Percentiles rank a stretch among this genome's conserved stretches.
Evolutionary conservation across 768 basidiomycete genomes (phyloP).

Genomic region (Mycena vitilis): DNA sequence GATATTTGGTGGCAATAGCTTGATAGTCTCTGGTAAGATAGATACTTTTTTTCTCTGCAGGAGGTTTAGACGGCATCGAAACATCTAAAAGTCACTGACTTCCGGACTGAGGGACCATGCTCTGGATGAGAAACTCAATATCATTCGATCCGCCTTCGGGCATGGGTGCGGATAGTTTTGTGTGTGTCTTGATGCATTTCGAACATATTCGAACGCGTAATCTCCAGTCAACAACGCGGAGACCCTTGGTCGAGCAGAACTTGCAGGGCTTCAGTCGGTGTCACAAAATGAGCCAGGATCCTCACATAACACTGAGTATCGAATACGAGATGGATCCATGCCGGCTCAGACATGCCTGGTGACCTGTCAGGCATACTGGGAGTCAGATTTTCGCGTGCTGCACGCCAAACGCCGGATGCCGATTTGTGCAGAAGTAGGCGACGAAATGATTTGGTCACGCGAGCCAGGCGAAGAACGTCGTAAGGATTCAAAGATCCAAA

Average conservation of each 20-base stretch:
- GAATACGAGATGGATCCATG: slow-evolving; percentile 6
- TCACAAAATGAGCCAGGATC: not conserved
- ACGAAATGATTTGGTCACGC: slow-evolving; percentile 13
- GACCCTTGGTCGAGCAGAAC: slow-evolving; percentile 10
- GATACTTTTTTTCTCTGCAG: slow-evolving; percentile 9
- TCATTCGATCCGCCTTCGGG: no score
- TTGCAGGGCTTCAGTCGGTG: not conserved
- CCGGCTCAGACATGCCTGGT: slow-evolving; percentile 12
- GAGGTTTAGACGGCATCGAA: not conserved
- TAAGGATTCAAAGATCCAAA: slow-evolving; percentile 9
- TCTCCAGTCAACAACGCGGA: slow-evolving; percentile 10
- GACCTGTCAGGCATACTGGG: slow-evolving; percentile 5
- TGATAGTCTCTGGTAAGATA: slow-evolving; percentile 13
- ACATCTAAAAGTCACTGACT: not conserved
- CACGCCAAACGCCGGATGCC: slow-evolving; percentile 11
- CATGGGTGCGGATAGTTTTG: not conserved
- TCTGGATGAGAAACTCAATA: not conserved
- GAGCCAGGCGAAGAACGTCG: slow-evolving; percentile 3
- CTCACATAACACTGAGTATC: slow-evolving; percentile 16
- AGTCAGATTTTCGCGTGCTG: slow-evolving; percentile 2
- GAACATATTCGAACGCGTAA: slow-evolving; percentile 15
- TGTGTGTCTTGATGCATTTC: slow-evolving; percentile 13
- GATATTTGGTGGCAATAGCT: slow-evolving; percentile 1
- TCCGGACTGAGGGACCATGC: slow-evolving; percentile 4
- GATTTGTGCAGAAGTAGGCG: slow-evolving; percentile 16